Conservation (phyloP, 257 asterid genomes). For the Solanum sejunctum region DNA sequence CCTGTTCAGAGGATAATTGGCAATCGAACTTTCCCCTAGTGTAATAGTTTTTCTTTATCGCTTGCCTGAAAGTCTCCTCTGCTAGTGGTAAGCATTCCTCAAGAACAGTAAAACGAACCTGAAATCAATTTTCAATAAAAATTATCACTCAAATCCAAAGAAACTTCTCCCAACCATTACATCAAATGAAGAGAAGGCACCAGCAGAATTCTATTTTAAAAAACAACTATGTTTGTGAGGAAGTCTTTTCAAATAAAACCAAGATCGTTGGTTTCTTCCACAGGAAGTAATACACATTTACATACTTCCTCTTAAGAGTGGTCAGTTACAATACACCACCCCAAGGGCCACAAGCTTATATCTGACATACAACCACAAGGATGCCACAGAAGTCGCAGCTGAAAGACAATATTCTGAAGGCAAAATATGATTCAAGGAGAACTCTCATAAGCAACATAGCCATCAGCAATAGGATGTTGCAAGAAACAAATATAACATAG, state of each 20-base stretch:
- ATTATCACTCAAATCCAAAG: not conserved
- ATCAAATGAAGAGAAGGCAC: not conserved
- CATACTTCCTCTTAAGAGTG: not conserved
- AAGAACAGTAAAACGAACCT: conserved; percentile 1
- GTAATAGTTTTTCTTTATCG: not conserved
- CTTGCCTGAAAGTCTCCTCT: conserved; percentile 1
- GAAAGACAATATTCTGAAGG: not conserved
- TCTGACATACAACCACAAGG: not conserved
- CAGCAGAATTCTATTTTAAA: not conserved
- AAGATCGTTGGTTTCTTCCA: not conserved
- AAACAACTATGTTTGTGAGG: not conserved
- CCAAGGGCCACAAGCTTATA: not conserved
- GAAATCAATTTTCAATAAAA: not conserved
- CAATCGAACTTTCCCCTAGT: not conserved
- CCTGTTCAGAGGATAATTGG: not conserved
- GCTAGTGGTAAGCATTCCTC: not conserved
- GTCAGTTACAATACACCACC: not conserved
- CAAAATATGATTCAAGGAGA: not conserved
- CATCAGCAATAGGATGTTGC: not conserved
- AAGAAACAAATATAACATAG: not conserved
- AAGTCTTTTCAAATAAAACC: not conserved
- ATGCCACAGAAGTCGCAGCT: not conserved
- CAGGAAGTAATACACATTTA: not conserved
- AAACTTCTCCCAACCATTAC: not conserved
- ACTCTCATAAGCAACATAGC: not conserved